Evolutionary conservation across 352 stramenopile genomes (phyloP), one percentile per base, ranked within the genome.

Genomic region (Globisporangium yorkense): DNA sequence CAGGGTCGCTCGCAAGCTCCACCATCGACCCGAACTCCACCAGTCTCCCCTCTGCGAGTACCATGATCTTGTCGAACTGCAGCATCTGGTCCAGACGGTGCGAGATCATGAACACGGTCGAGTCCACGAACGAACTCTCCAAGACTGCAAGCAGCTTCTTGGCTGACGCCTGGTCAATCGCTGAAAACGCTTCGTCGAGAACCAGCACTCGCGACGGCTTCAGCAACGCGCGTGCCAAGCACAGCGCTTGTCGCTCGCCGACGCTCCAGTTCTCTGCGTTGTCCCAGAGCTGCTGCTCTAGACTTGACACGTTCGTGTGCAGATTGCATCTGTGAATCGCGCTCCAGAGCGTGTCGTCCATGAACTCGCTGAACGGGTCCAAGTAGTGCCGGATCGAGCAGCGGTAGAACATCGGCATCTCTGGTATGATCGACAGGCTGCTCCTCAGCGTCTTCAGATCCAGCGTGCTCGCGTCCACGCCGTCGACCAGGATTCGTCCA

Each of bases 371-470:
- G 49, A 96, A 97, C 46, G 93, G 93, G 67, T 98, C 92, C 5
- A 98, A 62, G 68, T 98, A 98, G 39, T 77, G 81, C 12, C 89
- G 80, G 20, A 98, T 72, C 12, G 79, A 93, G n/a, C 93, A 94
- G 18, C 74, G 78, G 61, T 98, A 98, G 52, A 98, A 71, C 10
- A 97, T 79, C 41, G 94, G 94, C 51, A 97, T 89, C 63, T 85
- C 71, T 5, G 96, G 94, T 41, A 98, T 71, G 37, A 85, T 80
- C 24, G 58, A 70, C n/a, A 85, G 54, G 16, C 70, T 72, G 3
- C 61, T 68, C 35, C 72, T 70, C 24, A 85, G 59, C 7, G 55
- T 59, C 54, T 54, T 59, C n/a, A 83, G 53, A 3, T 54, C 57
- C 18, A 85, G 43, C 12, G 58, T n/a, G 16, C 68, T 67, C 47